Evolutionary conservation across 345 rosid species (phyloP).

Genomic region (Trapa bicornis): DNA sequence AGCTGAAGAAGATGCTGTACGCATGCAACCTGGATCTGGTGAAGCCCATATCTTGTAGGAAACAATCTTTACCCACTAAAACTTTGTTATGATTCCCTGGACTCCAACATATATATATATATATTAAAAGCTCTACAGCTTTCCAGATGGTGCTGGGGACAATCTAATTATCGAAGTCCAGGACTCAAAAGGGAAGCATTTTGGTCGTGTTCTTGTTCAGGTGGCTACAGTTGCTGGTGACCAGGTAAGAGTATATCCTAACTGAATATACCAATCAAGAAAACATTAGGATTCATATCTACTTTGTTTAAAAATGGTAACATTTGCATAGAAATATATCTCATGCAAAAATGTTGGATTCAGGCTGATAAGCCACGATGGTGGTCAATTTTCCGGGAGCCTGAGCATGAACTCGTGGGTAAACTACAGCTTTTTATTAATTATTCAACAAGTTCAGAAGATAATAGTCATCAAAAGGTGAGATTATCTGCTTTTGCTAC

Average conservation of each 20-base stretch:
- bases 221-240: conserved; percentile 60
- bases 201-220: conserved; percentile 84
- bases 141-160: conserved; percentile 89
- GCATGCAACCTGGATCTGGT: conserved; percentile 93
- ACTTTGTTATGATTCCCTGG: conserved; percentile 7
- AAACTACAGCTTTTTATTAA: conserved; percentile 67
- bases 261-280: background rate
- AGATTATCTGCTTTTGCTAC: conserved; percentile 9
- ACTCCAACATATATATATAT: conserved; percentile 1
- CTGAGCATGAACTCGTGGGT: conserved; percentile 83
- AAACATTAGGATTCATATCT: background rate
- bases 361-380: conserved; percentile 91
- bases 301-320: background rate
- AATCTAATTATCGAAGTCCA: conserved; percentile 83
- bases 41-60: conserved; percentile 92
- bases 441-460: conserved; percentile 77
- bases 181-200: conserved; percentile 72
- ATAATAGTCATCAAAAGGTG: conserved; percentile 71
- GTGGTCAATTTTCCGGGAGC: conserved; percentile 90
- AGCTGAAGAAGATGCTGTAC: conserved; percentile 59
- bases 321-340: background rate
- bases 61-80: conserved; percentile 8
- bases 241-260: conserved; percentile 27
- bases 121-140: conserved; percentile 45
- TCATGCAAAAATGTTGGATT: conserved; percentile 13